Percentiles rank a stretch among this genome's conserved stretches.
Conservation (phyloP, 2,329 filamentous ascomycete genomes). For the Whalleya microplaca region DNA sequence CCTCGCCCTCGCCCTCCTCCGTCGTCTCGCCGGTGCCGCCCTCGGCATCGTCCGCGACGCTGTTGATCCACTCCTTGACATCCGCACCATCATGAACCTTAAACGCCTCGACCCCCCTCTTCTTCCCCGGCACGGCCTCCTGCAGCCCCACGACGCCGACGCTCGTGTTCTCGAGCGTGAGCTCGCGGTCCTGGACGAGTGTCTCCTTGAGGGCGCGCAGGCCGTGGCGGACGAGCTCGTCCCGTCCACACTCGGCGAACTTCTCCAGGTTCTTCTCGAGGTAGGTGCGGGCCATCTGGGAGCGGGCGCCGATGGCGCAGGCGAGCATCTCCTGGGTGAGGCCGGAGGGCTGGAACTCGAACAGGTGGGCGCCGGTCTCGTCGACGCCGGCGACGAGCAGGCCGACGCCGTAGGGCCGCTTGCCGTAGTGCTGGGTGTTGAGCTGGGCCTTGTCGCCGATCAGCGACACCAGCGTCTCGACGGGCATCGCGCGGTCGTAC, state of each 20-base stretch:
- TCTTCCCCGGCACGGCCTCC: constrained; percentile 52
- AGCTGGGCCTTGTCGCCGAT: constrained; percentile 96
- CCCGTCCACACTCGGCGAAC: constrained; percentile 75
- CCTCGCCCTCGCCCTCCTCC: constrained; percentile 47
- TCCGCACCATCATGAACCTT: constrained; percentile 89
- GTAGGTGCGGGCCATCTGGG: constrained; percentile 97
- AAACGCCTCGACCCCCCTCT: constrained; percentile 74
- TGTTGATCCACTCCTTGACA: constrained; percentile 83
- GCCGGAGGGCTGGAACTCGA: constrained; percentile 96
- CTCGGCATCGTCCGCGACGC: constrained; percentile 62
- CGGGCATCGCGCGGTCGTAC: constrained; percentile 89
- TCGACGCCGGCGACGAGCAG: constrained; percentile 92
- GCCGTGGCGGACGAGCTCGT: constrained; percentile 90
- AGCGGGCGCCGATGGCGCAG: constrained; percentile 92
- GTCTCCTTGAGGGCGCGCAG: constrained; percentile 92
- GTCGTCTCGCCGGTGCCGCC: constrained; percentile 43
- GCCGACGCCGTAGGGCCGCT: constrained; percentile 93
- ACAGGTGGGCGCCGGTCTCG: constrained; percentile 90
- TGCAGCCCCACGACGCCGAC: constrained; percentile 78
- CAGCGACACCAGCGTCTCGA: constrained; percentile 85
- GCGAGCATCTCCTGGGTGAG: constrained; percentile 98
- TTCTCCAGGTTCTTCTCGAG: constrained; percentile 87
- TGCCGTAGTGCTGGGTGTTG: constrained; percentile 97
- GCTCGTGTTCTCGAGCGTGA: constrained; percentile 96
- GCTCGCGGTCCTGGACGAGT: constrained; percentile 93